These are phyloP conservation scores for Plasmodium chabaudi DNA, from an alignment of 169 alveolate genomes.

Conservation along the genomic window DNA sequence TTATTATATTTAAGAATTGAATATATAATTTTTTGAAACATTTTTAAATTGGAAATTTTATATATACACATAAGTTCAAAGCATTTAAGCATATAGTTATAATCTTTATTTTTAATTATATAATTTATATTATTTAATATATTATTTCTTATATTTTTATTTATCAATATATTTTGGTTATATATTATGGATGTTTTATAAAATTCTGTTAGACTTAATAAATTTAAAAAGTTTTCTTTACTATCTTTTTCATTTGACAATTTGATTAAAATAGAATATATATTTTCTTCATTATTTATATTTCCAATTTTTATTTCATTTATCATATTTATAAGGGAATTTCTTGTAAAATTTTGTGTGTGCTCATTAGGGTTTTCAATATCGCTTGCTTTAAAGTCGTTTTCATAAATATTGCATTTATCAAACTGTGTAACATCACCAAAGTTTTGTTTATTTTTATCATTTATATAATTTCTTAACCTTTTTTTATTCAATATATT, in stretches of 20 bases:
- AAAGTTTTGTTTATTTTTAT: too few species aligned
- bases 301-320: neutral
- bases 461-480: too few species aligned
- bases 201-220: neutral
- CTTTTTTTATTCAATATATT: too few species aligned
- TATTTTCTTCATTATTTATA: neutral
- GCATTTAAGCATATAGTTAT: slow-evolving; percentile 10
- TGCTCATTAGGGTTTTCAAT: neutral
- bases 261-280: neutral
- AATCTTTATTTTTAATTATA: slow-evolving; percentile 1
- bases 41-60: slow-evolving; percentile 18
- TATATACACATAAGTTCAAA: slow-evolving; percentile 26
- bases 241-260: slow-evolving; percentile 2
- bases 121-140: slow-evolving; percentile 5
- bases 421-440: too few species aligned
- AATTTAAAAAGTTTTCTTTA: neutral
- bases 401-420: too few species aligned
- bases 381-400: too few species aligned
- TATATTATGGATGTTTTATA: slow-evolving; percentile 6
- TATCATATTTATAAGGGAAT: neutral
- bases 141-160: neutral
- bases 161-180: neutral
- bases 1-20: slow-evolving; percentile 15
- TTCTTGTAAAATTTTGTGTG: neutral
- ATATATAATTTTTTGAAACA: slow-evolving; percentile 11